Evolutionary conservation across 1,284 basidiomycete species (phyloP), one percentile per base, ranked within the genome.

Genomic region (Irpex sp.): DNA sequence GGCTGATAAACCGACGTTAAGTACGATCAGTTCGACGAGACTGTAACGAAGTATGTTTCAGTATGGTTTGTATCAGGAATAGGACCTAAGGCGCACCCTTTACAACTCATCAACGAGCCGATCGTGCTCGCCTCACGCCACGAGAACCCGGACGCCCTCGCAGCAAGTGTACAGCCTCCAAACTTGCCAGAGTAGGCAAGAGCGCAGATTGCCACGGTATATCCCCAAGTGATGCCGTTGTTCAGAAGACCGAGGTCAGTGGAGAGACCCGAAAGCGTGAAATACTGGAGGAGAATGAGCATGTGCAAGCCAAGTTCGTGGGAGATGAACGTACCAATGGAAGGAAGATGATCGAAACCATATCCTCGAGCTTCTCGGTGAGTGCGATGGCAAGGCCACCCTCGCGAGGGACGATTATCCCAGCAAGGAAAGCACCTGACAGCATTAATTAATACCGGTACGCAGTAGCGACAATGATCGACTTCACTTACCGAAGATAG

Each of bases 101-200:
- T 90, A 75, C 87, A 90, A 66, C 81, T 83, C 88, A 91, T 91
- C 66, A 90, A 72, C 60, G 83, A 83, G 0, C 88, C 88, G 62
- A 90, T 84, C 0, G 88, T 86, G 23, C 80, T 78, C 14, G 81
- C 77, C 68, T 91, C 88, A 53, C 88, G 77, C 74, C 76, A 77
- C 1, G 72, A 76, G 75, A 87, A 88, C 2, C 82, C 83, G 33
- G 79, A 74, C 5, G 74, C 68, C 61, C 76, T 72, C 1, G 87
- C 87, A 0, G 82, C 79, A 2, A 75, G 69, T 3, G 83, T 81
- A 64, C 83, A 87, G 1, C 82, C 80, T 21, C 78, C 66, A 65
- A 87, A 88, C 71, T 89, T 90, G 64, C 82, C 83, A 49, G 72
- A 61, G 67, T 85, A 88, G 0, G 84, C 86, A 45, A 85, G 64